Conservation (phyloP, 2,329 filamentous ascomycete genomes). For the Colletotrichum acutatum region DNA sequence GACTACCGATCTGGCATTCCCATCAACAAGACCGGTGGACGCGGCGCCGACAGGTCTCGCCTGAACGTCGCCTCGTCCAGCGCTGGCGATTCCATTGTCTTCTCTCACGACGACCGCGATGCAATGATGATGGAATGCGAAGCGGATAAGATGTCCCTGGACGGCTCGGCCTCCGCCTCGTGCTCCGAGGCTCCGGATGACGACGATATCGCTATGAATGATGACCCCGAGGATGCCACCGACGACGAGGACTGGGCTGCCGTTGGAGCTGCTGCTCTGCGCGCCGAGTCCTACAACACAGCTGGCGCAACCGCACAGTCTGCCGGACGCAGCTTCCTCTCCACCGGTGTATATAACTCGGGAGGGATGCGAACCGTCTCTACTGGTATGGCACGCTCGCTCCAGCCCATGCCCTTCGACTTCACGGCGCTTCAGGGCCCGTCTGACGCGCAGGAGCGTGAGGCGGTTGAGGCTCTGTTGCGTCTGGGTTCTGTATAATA, state of each 20-base stretch:
- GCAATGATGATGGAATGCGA: constrained; percentile 82
- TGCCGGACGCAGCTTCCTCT: constrained; percentile 48
- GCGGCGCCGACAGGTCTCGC: constrained; percentile 59
- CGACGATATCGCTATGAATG: constrained; percentile 71
- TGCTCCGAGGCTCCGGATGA: constrained; percentile 81
- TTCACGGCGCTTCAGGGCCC: constrained; percentile 61
- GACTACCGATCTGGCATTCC: constrained; percentile 65
- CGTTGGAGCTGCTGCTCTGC: constrained; percentile 86
- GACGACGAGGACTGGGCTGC: constrained; percentile 97
- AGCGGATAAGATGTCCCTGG: constrained; percentile 94
- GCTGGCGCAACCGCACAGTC: constrained; percentile 64
- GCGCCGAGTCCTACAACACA: constrained; percentile 72
- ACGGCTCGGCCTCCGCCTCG: constrained; percentile 75
- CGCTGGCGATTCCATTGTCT: constrained; percentile 77
- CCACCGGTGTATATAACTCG: constrained; percentile 61
- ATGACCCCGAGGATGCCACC: constrained; percentile 86
- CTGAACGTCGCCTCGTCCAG: constrained; percentile 67
- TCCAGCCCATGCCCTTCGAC: constrained; percentile 61
- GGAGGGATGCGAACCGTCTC: constrained; percentile 61
- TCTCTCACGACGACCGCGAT: constrained; percentile 77
- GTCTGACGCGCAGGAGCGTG: constrained; percentile 79
- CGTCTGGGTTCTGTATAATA: constrained; percentile 83
- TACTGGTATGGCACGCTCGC: constrained; percentile 64
- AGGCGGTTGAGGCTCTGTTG: constrained; percentile 83
- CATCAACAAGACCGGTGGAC: constrained; percentile 59